These are phyloP conservation scores for Trifolium pratense DNA, from an alignment of 306 rosid species.

Conservation along the genomic window DNA sequence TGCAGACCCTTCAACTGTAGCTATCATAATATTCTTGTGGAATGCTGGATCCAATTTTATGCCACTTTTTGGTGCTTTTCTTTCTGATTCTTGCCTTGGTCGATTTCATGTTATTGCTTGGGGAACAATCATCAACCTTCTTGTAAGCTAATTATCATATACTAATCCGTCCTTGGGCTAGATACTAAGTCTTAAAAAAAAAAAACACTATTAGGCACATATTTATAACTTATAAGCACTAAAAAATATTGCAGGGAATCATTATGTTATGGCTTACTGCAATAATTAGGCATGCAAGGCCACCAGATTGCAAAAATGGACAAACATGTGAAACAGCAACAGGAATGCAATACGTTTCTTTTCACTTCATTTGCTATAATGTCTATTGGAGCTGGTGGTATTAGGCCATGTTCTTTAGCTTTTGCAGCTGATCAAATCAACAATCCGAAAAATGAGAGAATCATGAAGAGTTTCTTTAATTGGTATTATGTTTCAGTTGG, in stretches of 20 bases:
- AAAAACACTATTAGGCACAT: too few relatives aligned
- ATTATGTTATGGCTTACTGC: slow-evolving; percentile 68
- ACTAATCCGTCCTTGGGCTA: too few relatives aligned
- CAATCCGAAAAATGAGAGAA: slow-evolving; percentile 52
- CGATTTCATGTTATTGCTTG: slow-evolving; percentile 67
- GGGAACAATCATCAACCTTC: slow-evolving; percentile 54
- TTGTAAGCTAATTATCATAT: slow-evolving; percentile 48
- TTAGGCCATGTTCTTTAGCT: slow-evolving; percentile 77
- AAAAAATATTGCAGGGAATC: slow-evolving; percentile 52
- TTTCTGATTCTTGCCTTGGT: slow-evolving; percentile 77
- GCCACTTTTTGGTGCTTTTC: slow-evolving; percentile 75
- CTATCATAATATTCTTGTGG: slow-evolving; percentile 61
- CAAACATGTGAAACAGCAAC: slow-evolving; percentile 50
- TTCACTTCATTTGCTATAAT: slow-evolving; percentile 59
- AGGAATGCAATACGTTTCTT: slow-evolving; percentile 52
- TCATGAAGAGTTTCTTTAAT: slow-evolving; percentile 67
- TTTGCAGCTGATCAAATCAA: slow-evolving; percentile 74
- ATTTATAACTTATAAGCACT: too few relatives aligned
- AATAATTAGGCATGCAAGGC: slow-evolving; percentile 67
- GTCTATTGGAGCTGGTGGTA: slow-evolving; percentile 81
- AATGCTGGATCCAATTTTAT: slow-evolving; percentile 49
- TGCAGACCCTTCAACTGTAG: slow-evolving; percentile 48
- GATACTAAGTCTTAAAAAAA: too few relatives aligned
- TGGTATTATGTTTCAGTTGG: slow-evolving; percentile 89
- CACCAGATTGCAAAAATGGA: slow-evolving; percentile 44